Base-by-base conservation (phyloP, 1,284 basidiomycete species). In the Apiotrichum montevideense region DNA sequence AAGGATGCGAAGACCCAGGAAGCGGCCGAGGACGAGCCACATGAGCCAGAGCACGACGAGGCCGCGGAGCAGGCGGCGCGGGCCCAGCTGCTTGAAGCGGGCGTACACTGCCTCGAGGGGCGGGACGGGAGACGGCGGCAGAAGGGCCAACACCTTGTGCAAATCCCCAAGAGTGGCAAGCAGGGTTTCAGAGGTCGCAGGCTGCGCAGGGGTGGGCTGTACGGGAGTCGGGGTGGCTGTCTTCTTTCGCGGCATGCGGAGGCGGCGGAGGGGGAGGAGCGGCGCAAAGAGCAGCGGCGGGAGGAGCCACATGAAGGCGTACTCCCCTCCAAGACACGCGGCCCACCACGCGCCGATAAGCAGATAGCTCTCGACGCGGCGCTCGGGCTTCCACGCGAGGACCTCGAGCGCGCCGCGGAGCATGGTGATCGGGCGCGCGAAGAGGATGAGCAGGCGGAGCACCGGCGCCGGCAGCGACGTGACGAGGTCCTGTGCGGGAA, bases 301-400 rank as follows among this genome's bases (percentile, higher is more conserved):
- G 0, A 79, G 56, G 3, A 79, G 66, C 64, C 70, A 80, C 66
- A 81, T 82, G 63, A 88, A 76, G 6, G 78, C 78, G 14, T 78
- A 73, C 29, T 81, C 80, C 2, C 82, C 77, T 33, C 85, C 79
- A 41, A 91, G 77, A 74, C 87, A 90, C n/a, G 84, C 37, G 0
- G 81, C 81, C 87, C 89, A 93, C 88, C 88, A 90, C 0, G 71
- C 71, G 0, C 80, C 84, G 34, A 93, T 72, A 0, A 82, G 72
- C 2, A 90, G 80, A 79, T 83, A 87, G 62, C 84, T 83, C 56
- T 88, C 82, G 58, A 86, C 83, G 79, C 83, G 83, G 8, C 78
- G 72, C 29, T 77, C 69, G 0, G 80, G 74, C 46, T 80, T 77
- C 89, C 89, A 92, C 59, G 79, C 80, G 9, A 84, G 39, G 0